Evolutionary conservation across 495 filamentous ascomycete species (phyloP).

Genomic region (Trichoderma erinaceum): DNA sequence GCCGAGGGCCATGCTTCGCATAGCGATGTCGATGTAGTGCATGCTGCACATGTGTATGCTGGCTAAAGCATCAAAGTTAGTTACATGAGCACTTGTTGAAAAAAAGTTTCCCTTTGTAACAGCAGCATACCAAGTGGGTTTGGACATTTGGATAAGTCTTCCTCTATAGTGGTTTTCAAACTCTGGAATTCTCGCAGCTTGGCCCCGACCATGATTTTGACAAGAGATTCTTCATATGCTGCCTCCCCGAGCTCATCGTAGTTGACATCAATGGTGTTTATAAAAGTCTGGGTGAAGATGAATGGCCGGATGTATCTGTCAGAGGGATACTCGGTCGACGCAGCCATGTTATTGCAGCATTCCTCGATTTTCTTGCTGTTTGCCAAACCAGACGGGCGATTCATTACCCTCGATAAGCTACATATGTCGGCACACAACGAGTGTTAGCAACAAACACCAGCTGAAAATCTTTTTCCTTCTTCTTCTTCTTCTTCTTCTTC

Average conservation of each 20-base stretch:
- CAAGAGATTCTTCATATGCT: not conserved
- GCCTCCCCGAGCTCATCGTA: not conserved
- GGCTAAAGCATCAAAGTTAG: not conserved
- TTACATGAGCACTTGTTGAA: not conserved
- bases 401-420: not conserved
- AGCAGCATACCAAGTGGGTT: not conserved
- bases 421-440: too few species aligned
- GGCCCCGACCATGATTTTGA: not conserved
- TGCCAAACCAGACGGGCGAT: not conserved
- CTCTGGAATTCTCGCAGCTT: not conserved
- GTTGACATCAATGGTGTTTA: not conserved
- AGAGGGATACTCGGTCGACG: not conserved
- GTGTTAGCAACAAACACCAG: not conserved
- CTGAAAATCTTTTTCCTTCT: not conserved
- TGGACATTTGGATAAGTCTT: not conserved
- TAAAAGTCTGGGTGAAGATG: not conserved
- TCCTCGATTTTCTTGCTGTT: not conserved
- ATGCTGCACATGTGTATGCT: not conserved
- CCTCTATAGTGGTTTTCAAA: not conserved
- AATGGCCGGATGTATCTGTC: slow-evolving; percentile 4
- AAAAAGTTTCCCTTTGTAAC: not conserved
- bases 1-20: not conserved
- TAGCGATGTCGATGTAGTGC: not conserved
- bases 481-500: too few species aligned
- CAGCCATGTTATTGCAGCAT: not conserved